These are phyloP conservation scores for Nannizzia gypsea DNA, from an alignment of 2,329 filamentous ascomycete genomes.

Conservation along the genomic window DNA sequence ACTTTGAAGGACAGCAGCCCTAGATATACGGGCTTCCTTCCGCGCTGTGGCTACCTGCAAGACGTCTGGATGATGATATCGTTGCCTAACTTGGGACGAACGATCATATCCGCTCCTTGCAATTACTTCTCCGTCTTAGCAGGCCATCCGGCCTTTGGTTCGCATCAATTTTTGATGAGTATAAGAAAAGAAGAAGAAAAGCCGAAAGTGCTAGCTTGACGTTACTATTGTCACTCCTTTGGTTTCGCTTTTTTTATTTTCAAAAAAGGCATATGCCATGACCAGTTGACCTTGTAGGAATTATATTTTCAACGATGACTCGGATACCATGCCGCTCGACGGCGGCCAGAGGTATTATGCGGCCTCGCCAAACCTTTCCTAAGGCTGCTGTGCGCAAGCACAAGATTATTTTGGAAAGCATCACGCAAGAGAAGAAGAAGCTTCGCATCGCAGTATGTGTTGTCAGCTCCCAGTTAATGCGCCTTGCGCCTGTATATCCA, in stretches of 20 bases:
- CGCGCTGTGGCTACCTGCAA: background rate
- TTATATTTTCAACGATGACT: constrained; percentile 21
- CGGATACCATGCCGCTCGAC: constrained; percentile 26
- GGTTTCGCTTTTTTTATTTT: background rate
- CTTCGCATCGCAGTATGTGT: constrained; percentile 41
- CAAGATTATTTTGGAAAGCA: constrained; percentile 47
- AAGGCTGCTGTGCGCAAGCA: constrained; percentile 34
- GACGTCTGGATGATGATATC: background rate
- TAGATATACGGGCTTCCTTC: background rate
- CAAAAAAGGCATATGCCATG: background rate
- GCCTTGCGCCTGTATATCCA: background rate
- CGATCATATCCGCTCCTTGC: background rate
- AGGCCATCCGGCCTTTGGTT: background rate
- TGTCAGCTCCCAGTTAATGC: background rate
- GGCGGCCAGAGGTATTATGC: constrained; percentile 24
- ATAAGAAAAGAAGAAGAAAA: background rate
- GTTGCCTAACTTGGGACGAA: background rate
- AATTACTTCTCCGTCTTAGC: background rate
- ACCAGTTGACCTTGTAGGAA: constrained; percentile 3
- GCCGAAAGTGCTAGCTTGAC: background rate
- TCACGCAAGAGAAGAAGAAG: constrained; percentile 50
- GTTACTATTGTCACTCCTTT: background rate
- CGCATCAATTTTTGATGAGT: background rate
- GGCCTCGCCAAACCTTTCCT: constrained; percentile 23
- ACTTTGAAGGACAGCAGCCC: background rate